Conservation (phyloP, 768 basidiomycete genomes). For the Suillus subluteus region DNA sequence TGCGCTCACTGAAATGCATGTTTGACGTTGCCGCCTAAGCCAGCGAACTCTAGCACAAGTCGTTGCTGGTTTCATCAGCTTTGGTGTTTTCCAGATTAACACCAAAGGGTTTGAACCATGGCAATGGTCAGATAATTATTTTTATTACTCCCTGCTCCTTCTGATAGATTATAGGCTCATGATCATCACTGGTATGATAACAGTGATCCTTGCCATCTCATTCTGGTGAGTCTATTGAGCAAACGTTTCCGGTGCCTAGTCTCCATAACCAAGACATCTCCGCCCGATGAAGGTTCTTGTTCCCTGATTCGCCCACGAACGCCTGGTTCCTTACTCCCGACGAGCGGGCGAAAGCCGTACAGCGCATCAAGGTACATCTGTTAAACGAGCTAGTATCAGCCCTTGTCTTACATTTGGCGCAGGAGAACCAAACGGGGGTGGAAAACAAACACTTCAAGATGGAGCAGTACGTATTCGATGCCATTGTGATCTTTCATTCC, state of each 20-base stretch:
- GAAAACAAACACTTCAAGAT: conserved; percentile 78
- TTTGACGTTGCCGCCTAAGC: neutral
- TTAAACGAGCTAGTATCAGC: neutral
- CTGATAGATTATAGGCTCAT: conserved; percentile 48
- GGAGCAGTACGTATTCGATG: conserved; percentile 55
- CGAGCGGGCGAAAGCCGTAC: conserved; percentile 58
- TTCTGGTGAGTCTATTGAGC: conserved; percentile 49
- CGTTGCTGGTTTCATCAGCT: conserved; percentile 62
- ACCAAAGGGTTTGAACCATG: conserved; percentile 58
- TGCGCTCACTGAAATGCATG: conserved; percentile 25
- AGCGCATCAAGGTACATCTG: conserved; percentile 53
- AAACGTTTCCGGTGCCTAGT: neutral
- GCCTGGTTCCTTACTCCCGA: conserved; percentile 66
- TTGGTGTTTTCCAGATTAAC: conserved; percentile 60
- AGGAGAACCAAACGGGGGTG: conserved; percentile 72
- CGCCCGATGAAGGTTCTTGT: conserved; percentile 47
- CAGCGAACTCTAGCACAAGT: conserved; percentile 51
- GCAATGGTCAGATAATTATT: conserved; percentile 54
- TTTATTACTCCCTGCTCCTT: conserved; percentile 5
- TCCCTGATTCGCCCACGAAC: conserved; percentile 69
- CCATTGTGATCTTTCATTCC: conserved; percentile 1
- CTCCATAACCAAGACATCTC: neutral
- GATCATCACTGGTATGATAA: conserved; percentile 63
- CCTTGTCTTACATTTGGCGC: neutral
- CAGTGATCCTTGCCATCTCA: conserved; percentile 48